Base-by-base conservation (phyloP, 495 filamentous ascomycete species). In the Penicillium bialowiezense region DNA sequence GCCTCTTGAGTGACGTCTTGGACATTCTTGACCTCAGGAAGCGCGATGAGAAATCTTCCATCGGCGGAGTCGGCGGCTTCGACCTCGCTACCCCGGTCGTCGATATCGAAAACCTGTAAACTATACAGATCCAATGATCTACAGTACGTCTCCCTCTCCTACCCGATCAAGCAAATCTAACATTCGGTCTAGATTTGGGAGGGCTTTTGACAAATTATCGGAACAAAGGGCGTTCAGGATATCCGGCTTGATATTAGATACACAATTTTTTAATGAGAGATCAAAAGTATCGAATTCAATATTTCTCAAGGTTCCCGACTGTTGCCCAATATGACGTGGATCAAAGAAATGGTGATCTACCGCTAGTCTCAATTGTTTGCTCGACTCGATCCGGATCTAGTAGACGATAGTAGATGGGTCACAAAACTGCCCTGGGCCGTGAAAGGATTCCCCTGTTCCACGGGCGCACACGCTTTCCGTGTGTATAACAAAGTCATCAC, bases 361-460 rank as follows among this genome's bases (percentile, higher is more conserved):
- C 3, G 21, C 42, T 45, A 45, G 33, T 24, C n/a, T 13, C 20
- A 36, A 45, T 45, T 34, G 31, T 45, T 18, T 45, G 20, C 21
- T 13, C 14, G 14, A 32, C 12, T 32, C 29, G 12, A 32, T 7
- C 12, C 8, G 23, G 23, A 26, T 26, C 23, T 26, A 26, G 23
- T 26, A 26, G 23, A 26, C 3, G 23, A 26, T 26, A 26, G 23
- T 26, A 26, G 23, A 26, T 26, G 23, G 23, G 23, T 26, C 23
- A 26, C 23, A 26, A 26, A 26, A 4, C 23, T 26, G 23, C 23
- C 4, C 23, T 26, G 23, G 23, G 8, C 23, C 15, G 14, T 32
- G 28, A 33, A 44, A 33, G 41, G 41, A 26, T 9, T 6, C 29
- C 41, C 41, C 41, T 33, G 41, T 26, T 28, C 19, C 7, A 35